These are phyloP conservation scores for Lichtheimia ornata DNA, from an alignment of 371 early-diverging fungal species.

Conservation along the genomic window DNA sequence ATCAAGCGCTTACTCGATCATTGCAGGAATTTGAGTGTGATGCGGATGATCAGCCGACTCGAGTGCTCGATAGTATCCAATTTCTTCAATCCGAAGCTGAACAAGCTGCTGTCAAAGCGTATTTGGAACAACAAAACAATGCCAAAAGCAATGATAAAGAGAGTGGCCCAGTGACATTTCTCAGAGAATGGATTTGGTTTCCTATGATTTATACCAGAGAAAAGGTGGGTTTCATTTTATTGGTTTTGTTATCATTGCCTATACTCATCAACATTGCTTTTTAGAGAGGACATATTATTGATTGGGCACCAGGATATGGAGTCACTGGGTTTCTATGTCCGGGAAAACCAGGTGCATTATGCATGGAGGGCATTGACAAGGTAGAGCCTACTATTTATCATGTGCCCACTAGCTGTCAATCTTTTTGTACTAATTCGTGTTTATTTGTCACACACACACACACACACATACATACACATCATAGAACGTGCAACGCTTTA, in stretches of 20 bases:
- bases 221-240: conserved; percentile 23
- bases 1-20: conserved; percentile 17
- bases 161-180: conserved; percentile 19
- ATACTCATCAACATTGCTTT: background rate
- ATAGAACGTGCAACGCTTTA: conserved; percentile 30
- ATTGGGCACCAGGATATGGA: conserved; percentile 43
- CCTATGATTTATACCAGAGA: conserved; percentile 51
- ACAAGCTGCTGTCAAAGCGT: conserved; percentile 9
- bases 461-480: background rate
- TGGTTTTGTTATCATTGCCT: background rate
- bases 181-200: conserved; percentile 51
- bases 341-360: conserved; percentile 46
- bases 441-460: too few relatives aligned
- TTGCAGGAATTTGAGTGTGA: conserved; percentile 11
- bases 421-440: too few relatives aligned
- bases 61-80: conserved; percentile 31
- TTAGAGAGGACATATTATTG: conserved; percentile 43
- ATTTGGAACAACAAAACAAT: background rate
- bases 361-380: conserved; percentile 41
- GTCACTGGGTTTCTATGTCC: conserved; percentile 45
- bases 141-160: background rate
- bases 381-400: conserved; percentile 6
- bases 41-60: conserved; percentile 25
- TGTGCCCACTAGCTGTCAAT: background rate
- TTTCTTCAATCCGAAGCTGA: conserved; percentile 22